A percentile compares a stretch with the other conserved stretches of the same genome.
Evolutionary conservation across 306 rosid genomes (phyloP).

Genomic region (Hylodesmum podocarpum): DNA sequence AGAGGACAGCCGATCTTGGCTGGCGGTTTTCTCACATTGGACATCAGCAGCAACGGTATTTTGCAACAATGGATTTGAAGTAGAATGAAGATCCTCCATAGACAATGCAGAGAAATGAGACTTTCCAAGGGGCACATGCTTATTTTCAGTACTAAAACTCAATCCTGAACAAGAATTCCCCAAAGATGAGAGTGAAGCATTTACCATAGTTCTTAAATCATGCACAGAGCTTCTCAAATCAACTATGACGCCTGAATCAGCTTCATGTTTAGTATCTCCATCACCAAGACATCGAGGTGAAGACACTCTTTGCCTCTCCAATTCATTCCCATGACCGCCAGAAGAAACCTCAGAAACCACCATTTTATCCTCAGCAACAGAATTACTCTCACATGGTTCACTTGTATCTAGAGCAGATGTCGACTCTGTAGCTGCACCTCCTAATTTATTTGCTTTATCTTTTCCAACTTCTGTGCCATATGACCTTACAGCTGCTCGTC

Average conservation of each 20-base stretch:
- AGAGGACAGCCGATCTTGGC: slow-evolving; percentile 54
- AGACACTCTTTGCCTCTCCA: slow-evolving; percentile 29
- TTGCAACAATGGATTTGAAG: slow-evolving; percentile 42
- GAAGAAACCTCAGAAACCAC: slow-evolving; percentile 42
- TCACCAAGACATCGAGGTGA: slow-evolving; percentile 29
- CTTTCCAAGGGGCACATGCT: slow-evolving; percentile 39
- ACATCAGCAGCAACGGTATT: slow-evolving; percentile 34
- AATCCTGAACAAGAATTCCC: slow-evolving; percentile 56
- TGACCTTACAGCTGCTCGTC: slow-evolving; percentile 25
- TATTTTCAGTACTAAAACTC: slow-evolving; percentile 42
- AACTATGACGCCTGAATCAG: slow-evolving; percentile 35
- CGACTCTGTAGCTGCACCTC: slow-evolving; percentile 29
- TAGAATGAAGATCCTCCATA: slow-evolving; percentile 31
- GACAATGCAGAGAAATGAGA: slow-evolving; percentile 34
- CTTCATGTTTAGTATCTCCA: slow-evolving; percentile 35
- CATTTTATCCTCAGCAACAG: slow-evolving; percentile 42
- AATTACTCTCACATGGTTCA: slow-evolving; percentile 25
- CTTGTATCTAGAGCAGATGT: slow-evolving; percentile 36
- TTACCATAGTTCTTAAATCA: slow-evolving; percentile 45
- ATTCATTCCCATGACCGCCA: slow-evolving; percentile 36
- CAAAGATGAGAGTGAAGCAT: slow-evolving; percentile 40
- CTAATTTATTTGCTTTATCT: slow-evolving; percentile 35
- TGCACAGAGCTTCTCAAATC: slow-evolving; percentile 39
- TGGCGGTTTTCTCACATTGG: slow-evolving; percentile 41
- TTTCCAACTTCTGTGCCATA: slow-evolving; percentile 36